These are phyloP conservation scores for Cadophora sp. DNA, from an alignment of 2,329 filamentous ascomycete species.

Conservation along the genomic window DNA sequence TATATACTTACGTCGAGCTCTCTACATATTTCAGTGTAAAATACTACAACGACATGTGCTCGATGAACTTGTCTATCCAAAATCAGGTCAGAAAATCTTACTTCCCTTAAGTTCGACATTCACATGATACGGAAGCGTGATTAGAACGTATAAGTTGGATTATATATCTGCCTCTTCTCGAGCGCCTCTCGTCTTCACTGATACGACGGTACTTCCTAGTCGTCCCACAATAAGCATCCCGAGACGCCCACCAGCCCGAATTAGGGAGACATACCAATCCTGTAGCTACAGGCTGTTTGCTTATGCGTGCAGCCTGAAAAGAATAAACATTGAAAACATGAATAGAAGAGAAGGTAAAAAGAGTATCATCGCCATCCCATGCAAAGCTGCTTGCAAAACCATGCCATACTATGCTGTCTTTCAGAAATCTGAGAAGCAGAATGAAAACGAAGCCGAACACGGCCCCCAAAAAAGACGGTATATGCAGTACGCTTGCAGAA, in stretches of 20 bases:
- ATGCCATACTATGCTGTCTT: background rate
- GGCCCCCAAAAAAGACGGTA: background rate
- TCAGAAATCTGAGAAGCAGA: background rate
- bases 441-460: background rate
- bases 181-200: background rate
- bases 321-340: slow-evolving; percentile 2
- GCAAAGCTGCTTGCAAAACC: background rate
- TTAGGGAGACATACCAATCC: background rate
- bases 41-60: background rate
- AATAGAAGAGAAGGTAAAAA: background rate
- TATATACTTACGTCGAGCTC: background rate
- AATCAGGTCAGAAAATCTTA: too few relatives aligned
- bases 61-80: background rate
- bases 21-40: background rate
- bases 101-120: too few relatives aligned
- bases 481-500: background rate
- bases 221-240: background rate
- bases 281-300: background rate
- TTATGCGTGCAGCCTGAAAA: background rate
- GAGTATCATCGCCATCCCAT: slow-evolving; percentile 1
- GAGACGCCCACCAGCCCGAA: background rate
- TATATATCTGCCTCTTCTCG: background rate
- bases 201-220: background rate
- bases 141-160: background rate
- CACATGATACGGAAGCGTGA: background rate